Percentiles rank a stretch among this genome's conserved stretches.
Conservation (phyloP, 306 rosid genomes). For the Morella rubra region DNA sequence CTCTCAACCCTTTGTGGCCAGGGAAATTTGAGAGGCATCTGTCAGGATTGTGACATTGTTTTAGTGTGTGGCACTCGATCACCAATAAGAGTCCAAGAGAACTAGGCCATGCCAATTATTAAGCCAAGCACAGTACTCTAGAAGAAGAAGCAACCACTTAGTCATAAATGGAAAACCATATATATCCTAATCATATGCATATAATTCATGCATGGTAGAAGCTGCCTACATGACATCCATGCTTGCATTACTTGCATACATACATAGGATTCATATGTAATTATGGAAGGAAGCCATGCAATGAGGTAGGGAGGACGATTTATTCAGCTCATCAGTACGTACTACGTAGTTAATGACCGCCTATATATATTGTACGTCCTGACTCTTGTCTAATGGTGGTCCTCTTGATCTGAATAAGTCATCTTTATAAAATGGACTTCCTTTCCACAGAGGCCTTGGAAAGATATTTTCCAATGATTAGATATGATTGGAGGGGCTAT, state of each 20-base stretch:
- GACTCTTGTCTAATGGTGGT: conserved; percentile 25
- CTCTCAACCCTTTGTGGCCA: conserved; percentile 17
- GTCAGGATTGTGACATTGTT: conserved; percentile 28
- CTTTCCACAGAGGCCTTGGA: conserved; percentile 19
- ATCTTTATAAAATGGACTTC: conserved; percentile 18
- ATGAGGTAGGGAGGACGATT: too few relatives aligned
- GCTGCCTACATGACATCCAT: too few relatives aligned
- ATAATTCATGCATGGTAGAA: too few relatives aligned
- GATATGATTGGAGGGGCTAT: background rate
- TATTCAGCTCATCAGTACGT: background rate
- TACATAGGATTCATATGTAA: too few relatives aligned
- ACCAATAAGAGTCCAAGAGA: conserved; percentile 13
- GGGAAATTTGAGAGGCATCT: conserved; percentile 27
- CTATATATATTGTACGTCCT: background rate
- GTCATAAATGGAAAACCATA: conserved; percentile 3
- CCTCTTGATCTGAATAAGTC: conserved; percentile 24
- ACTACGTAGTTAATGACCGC: conserved; percentile 16
- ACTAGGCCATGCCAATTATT: background rate
- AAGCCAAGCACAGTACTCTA: conserved; percentile 15
- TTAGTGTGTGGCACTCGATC: conserved; percentile 19
- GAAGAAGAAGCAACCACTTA: conserved; percentile 15
- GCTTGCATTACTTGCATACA: too few relatives aligned
- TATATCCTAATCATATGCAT: background rate
- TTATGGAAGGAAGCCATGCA: too few relatives aligned
- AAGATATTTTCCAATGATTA: conserved; percentile 44